These are phyloP conservation scores for Xylariaceae sp. DNA, from an alignment of 2,329 filamentous ascomycete species.

Conservation along the genomic window DNA sequence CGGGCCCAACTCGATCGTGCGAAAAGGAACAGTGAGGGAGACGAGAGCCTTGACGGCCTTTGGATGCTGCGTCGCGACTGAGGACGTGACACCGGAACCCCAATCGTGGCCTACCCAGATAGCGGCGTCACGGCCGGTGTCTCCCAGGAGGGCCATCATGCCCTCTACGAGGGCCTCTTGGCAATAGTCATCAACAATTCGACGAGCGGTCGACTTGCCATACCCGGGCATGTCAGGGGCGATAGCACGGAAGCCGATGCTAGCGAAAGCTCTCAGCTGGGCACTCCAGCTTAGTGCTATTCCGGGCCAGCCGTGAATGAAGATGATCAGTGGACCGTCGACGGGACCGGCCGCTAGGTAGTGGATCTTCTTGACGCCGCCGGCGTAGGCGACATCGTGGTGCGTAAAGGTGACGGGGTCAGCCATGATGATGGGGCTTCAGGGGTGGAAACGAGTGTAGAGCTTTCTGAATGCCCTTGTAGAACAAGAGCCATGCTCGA, in stretches of 20 bases:
- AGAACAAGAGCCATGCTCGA: background rate
- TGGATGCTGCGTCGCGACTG: constrained; percentile 31
- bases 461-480: background rate
- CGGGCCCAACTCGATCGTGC: constrained; percentile 39
- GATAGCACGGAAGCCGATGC: constrained; percentile 33
- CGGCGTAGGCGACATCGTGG: constrained; percentile 21
- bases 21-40: constrained; percentile 39
- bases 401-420: constrained; percentile 7
- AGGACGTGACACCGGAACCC: constrained; percentile 31
- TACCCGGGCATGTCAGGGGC: constrained; percentile 37
- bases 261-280: constrained; percentile 30
- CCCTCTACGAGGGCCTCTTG: constrained; percentile 34
- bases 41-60: constrained; percentile 27
- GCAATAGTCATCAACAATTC: constrained; percentile 29
- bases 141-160: constrained; percentile 33
- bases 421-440: constrained; percentile 5
- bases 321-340: constrained; percentile 31
- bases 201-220: constrained; percentile 34
- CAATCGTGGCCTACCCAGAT: constrained; percentile 49
- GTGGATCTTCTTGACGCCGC: constrained; percentile 29
- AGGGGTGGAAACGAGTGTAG: background rate
- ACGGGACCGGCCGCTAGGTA: constrained; percentile 31
- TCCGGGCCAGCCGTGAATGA: constrained; percentile 38
- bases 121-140: constrained; percentile 34
- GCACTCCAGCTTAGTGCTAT: constrained; percentile 34